Conservation (phyloP, 2,329 filamentous ascomycete genomes). For the Xenosphaeropsis pyriputrescens region DNA sequence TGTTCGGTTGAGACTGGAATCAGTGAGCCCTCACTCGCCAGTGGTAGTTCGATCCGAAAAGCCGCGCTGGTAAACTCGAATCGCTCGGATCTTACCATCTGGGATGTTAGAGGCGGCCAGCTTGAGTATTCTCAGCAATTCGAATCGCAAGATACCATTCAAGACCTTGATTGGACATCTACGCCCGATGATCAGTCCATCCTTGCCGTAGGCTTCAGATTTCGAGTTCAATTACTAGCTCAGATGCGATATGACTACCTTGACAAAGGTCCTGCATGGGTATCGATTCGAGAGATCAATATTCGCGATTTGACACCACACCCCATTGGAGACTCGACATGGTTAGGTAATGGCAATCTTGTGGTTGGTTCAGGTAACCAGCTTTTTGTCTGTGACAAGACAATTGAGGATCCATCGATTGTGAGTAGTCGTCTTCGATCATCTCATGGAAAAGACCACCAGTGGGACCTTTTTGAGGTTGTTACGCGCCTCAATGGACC, state of each 20-base stretch:
- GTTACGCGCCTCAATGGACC: conserved; percentile 77
- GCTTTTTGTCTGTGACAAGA: conserved; percentile 69
- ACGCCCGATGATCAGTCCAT: conserved; percentile 83
- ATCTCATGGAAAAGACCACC: conserved; percentile 10
- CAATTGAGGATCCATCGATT: conserved; percentile 22
- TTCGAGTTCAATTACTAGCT: conserved; percentile 65
- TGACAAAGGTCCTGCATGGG: conserved; percentile 81
- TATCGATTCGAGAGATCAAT: conserved; percentile 66
- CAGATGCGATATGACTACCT: conserved; percentile 89
- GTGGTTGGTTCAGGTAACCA: conserved; percentile 86
- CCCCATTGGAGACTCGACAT: conserved; percentile 84
- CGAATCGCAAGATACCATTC: conserved; percentile 57
- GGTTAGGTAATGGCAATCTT: conserved; percentile 73
- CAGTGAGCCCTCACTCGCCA: conserved; percentile 58
- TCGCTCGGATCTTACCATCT: conserved; percentile 69
- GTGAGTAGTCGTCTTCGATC: conserved; percentile 7
- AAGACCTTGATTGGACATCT: conserved; percentile 87
- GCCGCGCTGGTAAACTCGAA: conserved; percentile 66
- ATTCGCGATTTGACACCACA: conserved; percentile 74
- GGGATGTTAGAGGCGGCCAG: conserved; percentile 72
- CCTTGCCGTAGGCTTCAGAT: conserved; percentile 83
- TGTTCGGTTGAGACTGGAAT: conserved; percentile 71
- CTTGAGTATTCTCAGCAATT: conserved; percentile 72
- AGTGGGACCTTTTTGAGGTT: conserved; percentile 57
- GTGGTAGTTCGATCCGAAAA: conserved; percentile 76